phyloP scores from a whole-genome alignment of 164 flowering plant species.

The Platanus orientalis region DNA sequence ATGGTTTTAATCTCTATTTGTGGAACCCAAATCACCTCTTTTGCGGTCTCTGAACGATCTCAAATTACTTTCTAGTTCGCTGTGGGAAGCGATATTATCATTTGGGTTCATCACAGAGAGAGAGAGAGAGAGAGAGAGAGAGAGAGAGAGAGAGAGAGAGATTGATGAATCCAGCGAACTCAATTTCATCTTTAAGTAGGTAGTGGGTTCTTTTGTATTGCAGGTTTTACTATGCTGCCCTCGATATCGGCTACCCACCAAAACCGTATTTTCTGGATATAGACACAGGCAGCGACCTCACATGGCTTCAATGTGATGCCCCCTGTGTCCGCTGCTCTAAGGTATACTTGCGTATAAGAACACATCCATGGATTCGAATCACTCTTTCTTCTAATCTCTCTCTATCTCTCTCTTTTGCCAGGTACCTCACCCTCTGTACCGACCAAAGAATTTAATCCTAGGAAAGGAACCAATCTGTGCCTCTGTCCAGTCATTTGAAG shows the following conservation, averaged over 20 bases:
- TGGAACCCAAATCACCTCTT: no score
- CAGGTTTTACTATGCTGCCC: slow-evolving; percentile 65
- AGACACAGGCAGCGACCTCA: slow-evolving; percentile 96
- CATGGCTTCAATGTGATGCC: slow-evolving; percentile 96
- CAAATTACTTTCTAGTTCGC: no score
- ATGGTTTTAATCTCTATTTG: no score
- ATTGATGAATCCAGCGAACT: no score
- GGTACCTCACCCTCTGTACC: slow-evolving; percentile 80
- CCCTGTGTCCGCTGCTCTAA: slow-evolving; percentile 64
- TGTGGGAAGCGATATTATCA: no score
- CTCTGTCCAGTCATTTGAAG: slow-evolving; percentile 37
- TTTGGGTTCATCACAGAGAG: no score
- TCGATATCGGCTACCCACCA: slow-evolving; percentile 64
- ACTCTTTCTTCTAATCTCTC: background rate
- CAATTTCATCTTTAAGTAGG: background rate
- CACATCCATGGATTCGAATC: background rate
- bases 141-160: no score
- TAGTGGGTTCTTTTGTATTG: background rate
- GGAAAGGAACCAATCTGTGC: slow-evolving; percentile 70
- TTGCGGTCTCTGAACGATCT: no score
- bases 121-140: no score
- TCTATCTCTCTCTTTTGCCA: slow-evolving; percentile 19
- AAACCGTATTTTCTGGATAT: slow-evolving; percentile 83
- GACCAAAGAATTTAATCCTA: slow-evolving; percentile 48
- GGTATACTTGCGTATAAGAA: slow-evolving; percentile 29